Base-by-base conservation (phyloP, 2,329 filamentous ascomycete species). In the Fusarium foetens region DNA sequence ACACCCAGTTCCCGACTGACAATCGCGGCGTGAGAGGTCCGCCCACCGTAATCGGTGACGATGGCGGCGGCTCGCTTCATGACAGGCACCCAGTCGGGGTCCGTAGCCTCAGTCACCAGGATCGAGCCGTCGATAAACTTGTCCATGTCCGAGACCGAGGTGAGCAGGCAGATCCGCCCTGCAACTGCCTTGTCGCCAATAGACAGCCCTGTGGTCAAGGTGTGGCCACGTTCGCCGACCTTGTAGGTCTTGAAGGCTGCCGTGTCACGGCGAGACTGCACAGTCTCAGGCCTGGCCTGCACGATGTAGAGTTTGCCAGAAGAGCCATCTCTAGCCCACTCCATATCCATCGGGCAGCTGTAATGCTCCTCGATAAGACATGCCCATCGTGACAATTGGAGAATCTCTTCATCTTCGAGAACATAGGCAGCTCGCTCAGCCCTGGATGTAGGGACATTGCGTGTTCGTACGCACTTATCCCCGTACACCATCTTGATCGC, bases 11-110 rank as follows among this genome's bases (percentile, higher is more conserved):
- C 81, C 8, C 81, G 80, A 70, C 81, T 83, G 53, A 83, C 80
- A 43, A 83, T 82, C n/a, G 81, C 81, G 19, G 81, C 81, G 62
- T 83, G 81, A 8, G 81, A 83, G 10, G 81, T 82, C 12, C 78
- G 71, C 4, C 84, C 76, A 65, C 84, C 61, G 68, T 81, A 58
- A 79, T 83, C 80, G 1, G 80, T 81, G 69, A 82, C 72, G 41
- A 83, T 81, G 27, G 80, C 81, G 4, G 75, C 76, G 1, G 81
- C 80, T 5, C 76, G 76, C 72, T 81, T 81, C 81, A 83, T 83
- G 14, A 82, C 73, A 11, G 81, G 80, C 31, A 81, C 78, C 81
- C 81, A 82, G 63, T 82, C 81, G 12, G 80, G 81, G 42, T 82
- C 80, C 2, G 81, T 83, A 16, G 76, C 62, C n/a, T 70, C 69